Evolutionary conservation across 1,139 yeast species (phyloP), one percentile per base, ranked within the genome.

Genomic region (Debaryomyces subglobosus): DNA sequence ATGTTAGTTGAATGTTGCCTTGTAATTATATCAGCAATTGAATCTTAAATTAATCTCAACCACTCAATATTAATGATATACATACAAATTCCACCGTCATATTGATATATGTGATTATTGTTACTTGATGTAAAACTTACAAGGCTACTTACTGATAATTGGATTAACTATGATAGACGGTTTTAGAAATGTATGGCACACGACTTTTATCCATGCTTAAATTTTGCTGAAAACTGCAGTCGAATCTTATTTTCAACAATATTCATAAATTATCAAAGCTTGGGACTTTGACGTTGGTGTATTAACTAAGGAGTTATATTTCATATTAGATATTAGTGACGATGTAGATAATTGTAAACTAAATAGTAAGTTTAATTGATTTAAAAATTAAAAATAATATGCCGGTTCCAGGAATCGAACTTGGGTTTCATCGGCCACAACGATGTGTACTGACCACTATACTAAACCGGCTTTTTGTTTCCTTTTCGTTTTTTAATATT

Each of bases 321-420:
- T 18, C 4, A 18, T 18, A 18, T 18, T 18, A 18, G 3, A 18
- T 18, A 18, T 3, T 18, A 18, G 3, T 18, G 3, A 18, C 20
- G n/a, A n/a, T n/a, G n/a, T n/a, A n/a, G n/a, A n/a, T n/a, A n/a
- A n/a, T n/a, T n/a, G n/a, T n/a, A n/a, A n/a, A n/a, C n/a, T n/a
- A n/a, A n/a, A n/a, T n/a, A n/a, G n/a, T n/a, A n/a, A n/a, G n/a
- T 20, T 20, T 20, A 20, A 4, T 20, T 4, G 23, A 4, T 20
- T 20, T 20, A 4, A 20, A 20, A 4, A 20, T 4, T 4, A 55
- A 62, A 63, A 58, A 58, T 40, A 53, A 2, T 46, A 16, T 75
- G 80, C 79, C 78, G 78, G 72, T 70, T 78, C 79, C 80, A 74
- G 79, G 79, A 75, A 74, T 75, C 80, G 80, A 75, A 75, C 79